phyloP scores from a whole-genome alignment of 1,284 basidiomycete species.

The Pseudozyma sp. region DNA sequence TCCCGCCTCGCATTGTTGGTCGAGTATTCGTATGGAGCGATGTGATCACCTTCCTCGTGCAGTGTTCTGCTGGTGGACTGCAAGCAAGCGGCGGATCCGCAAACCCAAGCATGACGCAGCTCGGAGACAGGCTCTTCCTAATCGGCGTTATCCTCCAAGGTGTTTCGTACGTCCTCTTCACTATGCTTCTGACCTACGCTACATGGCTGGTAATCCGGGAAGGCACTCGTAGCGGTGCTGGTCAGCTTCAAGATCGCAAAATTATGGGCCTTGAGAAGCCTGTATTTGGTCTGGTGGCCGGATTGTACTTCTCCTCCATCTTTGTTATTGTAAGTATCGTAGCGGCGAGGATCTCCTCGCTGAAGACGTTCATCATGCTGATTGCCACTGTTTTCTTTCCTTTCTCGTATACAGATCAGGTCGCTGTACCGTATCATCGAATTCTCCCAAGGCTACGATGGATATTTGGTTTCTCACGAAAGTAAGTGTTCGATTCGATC shows the following conservation, averaged over 20 bases:
- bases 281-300: constrained; percentile 28
- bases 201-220: constrained; percentile 27
- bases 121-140: constrained; percentile 55
- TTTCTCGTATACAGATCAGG: constrained; percentile 25
- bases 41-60: constrained; percentile 60
- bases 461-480: constrained; percentile 49
- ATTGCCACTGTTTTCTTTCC: not conserved
- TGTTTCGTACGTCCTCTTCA: constrained; percentile 54
- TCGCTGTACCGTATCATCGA: constrained; percentile 57
- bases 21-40: constrained; percentile 63
- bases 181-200: constrained; percentile 33
- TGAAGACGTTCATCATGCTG: not conserved
- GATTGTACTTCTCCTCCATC: constrained; percentile 32
- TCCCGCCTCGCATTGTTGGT: constrained; percentile 52
- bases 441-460: constrained; percentile 50
- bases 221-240: constrained; percentile 2
- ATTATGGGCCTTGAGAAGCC: constrained; percentile 30
- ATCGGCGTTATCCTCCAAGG: constrained; percentile 50
- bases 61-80: constrained; percentile 47
- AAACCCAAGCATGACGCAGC: constrained; percentile 22
- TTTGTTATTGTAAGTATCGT: constrained; percentile 32
- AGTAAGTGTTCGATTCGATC: constrained; percentile 19
- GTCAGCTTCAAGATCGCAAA: not conserved
- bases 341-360: not conserved
- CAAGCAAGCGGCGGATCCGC: constrained; percentile 34